Base-by-base conservation (phyloP, 169 alveolate species). In the Theileria luwenshuni region DNA sequence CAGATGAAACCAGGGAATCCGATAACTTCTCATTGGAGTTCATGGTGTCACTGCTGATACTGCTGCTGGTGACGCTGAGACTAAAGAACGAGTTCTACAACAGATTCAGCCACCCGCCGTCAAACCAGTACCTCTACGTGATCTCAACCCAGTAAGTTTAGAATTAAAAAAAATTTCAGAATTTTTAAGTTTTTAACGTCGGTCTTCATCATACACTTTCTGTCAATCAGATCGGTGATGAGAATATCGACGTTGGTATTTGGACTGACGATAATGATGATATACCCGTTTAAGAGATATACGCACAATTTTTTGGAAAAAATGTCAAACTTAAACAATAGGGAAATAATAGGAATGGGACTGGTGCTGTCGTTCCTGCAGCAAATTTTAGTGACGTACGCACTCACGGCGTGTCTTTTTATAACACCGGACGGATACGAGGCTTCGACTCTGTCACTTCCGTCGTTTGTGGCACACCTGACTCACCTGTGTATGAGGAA, bases 361-460 rank as follows among this genome's bases (percentile, higher is more conserved):
- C 27, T 52, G 7, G 28, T 30, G 42, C 28, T 54, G 56, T 68
- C 76, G 25, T 25, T 49, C 17, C 15, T 54, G 35, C 76, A 51
- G 49, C 76, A 68, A 47, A 28, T 49, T 15, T 41, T 68, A 33
- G 25, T 51, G 35, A 68, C 76, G n/a, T 68, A 68, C 65, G 23
- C 71, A 47, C 65, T 68, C 19, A 30, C 32, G 35, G 47, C 13
- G 38, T 49, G 71, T 17, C 65, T 68, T 7, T 30, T 28, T 6
- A 68, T 51, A 3, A 30, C 65, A 2, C 51, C 25, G 33, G 27
- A 33, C 1, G 76, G 76, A 0, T 68, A 68, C 43, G 76, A 68
- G 28, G 65, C 68, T 8, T n/a, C 76, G 10, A 38, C n/a, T 41
- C 0, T 68, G 49, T 6, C 71, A 27, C 25, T 68, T 1, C 76